Conservation (phyloP, 768 basidiomycete species). For the Mycena belliarum region DNA sequence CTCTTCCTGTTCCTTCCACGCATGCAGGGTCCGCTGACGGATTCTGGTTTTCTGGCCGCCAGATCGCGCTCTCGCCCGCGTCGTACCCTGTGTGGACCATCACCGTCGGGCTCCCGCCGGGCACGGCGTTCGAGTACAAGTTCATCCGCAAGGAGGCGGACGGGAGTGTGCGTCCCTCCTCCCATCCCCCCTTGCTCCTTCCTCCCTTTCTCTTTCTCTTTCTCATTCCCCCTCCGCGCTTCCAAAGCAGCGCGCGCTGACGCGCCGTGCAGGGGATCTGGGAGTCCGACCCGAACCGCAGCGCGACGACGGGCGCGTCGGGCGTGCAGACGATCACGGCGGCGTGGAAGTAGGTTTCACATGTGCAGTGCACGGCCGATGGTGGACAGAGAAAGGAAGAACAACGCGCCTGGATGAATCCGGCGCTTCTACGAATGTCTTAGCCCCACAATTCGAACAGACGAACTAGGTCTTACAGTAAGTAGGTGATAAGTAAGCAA, state of each 20-base stretch:
- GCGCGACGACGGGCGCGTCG: background rate
- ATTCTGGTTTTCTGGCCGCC: background rate
- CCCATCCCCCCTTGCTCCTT: background rate
- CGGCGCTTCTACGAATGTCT: too few relatives aligned
- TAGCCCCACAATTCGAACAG: too few relatives aligned
- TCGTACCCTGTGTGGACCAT: constrained; percentile 57
- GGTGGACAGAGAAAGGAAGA: too few relatives aligned
- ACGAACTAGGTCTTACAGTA: too few relatives aligned
- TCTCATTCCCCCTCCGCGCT: constrained; percentile 2
- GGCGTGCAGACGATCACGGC: background rate
- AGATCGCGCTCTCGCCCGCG: constrained; percentile 55
- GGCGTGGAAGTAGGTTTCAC: too few relatives aligned
- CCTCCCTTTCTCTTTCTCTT: background rate
- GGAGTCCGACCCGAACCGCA: background rate
- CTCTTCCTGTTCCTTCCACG: too few relatives aligned
- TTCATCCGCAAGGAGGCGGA: constrained; percentile 58
- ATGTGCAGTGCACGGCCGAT: too few relatives aligned
- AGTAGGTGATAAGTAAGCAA: too few relatives aligned
- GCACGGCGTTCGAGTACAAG: constrained; percentile 57
- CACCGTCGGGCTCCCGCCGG: constrained; percentile 50
- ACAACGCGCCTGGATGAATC: too few relatives aligned
- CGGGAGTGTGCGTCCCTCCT: constrained; percentile 40
- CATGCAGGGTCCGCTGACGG: too few relatives aligned
- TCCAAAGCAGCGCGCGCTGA: background rate
- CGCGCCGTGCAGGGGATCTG: background rate